A percentile compares a stretch with the other conserved stretches of the same genome.
phyloP scores from a whole-genome alignment of 495 filamentous ascomycete genomes.

The Lasiosphaeris hirsuta region DNA sequence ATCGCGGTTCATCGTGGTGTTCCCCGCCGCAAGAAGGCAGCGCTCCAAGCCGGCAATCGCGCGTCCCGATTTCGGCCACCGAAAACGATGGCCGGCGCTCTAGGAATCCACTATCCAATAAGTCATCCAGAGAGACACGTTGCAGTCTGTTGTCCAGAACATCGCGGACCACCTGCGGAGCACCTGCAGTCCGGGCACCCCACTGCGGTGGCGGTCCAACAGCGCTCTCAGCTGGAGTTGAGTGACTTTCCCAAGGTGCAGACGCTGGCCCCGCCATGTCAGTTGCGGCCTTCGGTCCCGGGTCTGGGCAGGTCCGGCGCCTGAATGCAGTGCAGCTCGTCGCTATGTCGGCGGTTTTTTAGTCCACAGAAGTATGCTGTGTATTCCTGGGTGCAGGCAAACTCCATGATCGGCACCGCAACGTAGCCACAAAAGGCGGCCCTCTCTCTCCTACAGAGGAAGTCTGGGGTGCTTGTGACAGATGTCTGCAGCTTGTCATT shows the following conservation, averaged over 20 bases:
- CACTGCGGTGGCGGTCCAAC: no score
- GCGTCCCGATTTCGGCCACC: background rate
- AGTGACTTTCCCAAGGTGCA: no score
- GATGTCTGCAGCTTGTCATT: background rate
- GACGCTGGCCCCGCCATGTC: background rate
- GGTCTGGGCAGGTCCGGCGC: background rate
- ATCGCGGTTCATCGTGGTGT: background rate
- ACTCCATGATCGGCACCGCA: background rate
- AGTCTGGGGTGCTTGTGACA: background rate
- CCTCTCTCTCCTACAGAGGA: background rate
- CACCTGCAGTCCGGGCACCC: no score
- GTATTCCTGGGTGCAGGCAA: background rate
- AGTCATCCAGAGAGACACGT: background rate
- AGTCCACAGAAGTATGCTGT: background rate
- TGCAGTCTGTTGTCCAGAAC: background rate
- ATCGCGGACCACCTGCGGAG: background rate
- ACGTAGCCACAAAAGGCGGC: background rate
- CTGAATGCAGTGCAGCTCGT: conserved; percentile 6
- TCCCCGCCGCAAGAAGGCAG: conserved; percentile 7
- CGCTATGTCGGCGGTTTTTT: conserved; percentile 2
- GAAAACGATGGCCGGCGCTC: background rate
- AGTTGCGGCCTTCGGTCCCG: background rate
- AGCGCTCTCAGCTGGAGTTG: no score
- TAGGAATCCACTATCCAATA: no score
- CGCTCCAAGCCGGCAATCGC: background rate